phyloP scores from a whole-genome alignment of 148 eudicot species.

The Fallopia convolvulus region DNA sequence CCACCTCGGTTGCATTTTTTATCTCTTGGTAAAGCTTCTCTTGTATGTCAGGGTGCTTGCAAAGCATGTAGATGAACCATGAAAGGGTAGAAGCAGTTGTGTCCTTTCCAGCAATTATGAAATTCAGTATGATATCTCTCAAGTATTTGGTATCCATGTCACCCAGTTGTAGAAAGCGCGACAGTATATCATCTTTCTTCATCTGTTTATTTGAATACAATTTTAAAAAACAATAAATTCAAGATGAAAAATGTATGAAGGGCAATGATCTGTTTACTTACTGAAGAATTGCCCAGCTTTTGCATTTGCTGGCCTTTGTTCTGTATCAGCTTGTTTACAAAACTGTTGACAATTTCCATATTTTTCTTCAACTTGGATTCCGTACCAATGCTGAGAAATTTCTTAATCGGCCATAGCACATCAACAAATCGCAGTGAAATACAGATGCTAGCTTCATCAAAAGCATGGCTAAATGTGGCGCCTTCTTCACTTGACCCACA shows the following conservation, averaged over 20 bases:
- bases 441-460: slow-evolving; percentile 56
- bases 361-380: slow-evolving; percentile 44
- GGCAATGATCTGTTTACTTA: background rate
- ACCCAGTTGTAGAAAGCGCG: slow-evolving; percentile 44
- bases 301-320: slow-evolving; percentile 26
- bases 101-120: slow-evolving; percentile 84
- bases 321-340: slow-evolving; percentile 48
- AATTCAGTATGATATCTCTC: slow-evolving; percentile 64
- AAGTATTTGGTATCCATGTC: slow-evolving; percentile 51
- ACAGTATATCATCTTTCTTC: slow-evolving; percentile 58
- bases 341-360: slow-evolving; percentile 29
- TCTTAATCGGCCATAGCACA: slow-evolving; percentile 52
- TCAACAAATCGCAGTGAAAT: slow-evolving; percentile 52
- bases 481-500: slow-evolving; percentile 62
- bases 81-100: slow-evolving; percentile 67
- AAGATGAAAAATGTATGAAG: background rate
- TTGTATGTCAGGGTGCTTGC: slow-evolving; percentile 53
- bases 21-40: slow-evolving; percentile 56
- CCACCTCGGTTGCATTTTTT: slow-evolving; percentile 14
- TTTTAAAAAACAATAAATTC: background rate
- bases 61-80: slow-evolving; percentile 69
- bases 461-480: slow-evolving; percentile 36
- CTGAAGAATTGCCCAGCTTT: background rate
- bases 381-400: slow-evolving; percentile 42
- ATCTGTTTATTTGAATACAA: slow-evolving; percentile 15